Evolutionary conservation across 768 basidiomycete genomes (phyloP).

Genomic region (Naganishia antarctica): DNA sequence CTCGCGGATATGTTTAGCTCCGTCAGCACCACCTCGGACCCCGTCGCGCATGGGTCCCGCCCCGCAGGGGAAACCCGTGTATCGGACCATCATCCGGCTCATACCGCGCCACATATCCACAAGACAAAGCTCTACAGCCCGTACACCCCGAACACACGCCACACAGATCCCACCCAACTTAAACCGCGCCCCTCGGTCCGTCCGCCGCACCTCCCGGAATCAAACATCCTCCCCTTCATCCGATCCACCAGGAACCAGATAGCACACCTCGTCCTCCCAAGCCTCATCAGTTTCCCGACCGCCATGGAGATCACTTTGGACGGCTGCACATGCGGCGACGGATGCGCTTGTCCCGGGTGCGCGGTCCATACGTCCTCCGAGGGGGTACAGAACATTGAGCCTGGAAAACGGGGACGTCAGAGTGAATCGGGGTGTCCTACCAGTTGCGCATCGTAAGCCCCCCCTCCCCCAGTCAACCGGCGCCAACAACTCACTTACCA

Average conservation of each 20-base stretch:
- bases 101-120: slow-evolving; percentile 46
- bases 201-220: slow-evolving; percentile 36
- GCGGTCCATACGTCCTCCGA: slow-evolving; percentile 34
- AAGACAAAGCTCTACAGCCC: slow-evolving; percentile 49
- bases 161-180: neutral
- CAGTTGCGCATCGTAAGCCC: slow-evolving; percentile 28
- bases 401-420: neutral
- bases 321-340: slow-evolving; percentile 48
- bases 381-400: neutral
- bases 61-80: too few species aligned
- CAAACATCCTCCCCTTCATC: slow-evolving; percentile 31
- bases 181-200: neutral
- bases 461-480: neutral
- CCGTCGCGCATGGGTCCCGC: neutral
- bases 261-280: slow-evolving; percentile 7
- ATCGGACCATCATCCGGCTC: slow-evolving; percentile 48
- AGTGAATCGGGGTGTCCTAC: slow-evolving; percentile 23
- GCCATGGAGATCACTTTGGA: slow-evolving; percentile 19
- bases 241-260: slow-evolving; percentile 31
- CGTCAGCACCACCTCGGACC: slow-evolving; percentile 10
- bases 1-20: slow-evolving; percentile 23
- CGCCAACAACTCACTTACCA: neutral
- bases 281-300: slow-evolving; percentile 13
- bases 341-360: slow-evolving; percentile 48
- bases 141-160: slow-evolving; percentile 39